Base-by-base conservation (phyloP, 495 filamentous ascomycete genomes). In the Tetracladium setigerum region DNA sequence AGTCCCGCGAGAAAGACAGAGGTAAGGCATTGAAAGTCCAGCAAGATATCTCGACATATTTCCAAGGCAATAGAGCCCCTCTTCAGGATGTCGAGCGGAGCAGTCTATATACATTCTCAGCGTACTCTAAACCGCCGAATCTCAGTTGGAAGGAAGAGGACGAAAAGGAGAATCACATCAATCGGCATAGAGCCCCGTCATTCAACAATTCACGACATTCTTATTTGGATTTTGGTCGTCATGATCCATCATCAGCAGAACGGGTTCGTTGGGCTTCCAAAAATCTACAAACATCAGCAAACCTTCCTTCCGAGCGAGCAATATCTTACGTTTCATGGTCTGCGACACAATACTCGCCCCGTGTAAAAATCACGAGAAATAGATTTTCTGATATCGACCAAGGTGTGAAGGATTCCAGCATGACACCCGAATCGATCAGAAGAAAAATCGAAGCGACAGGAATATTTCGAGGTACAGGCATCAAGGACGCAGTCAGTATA, bases 41-140 rank as follows among this genome's bases (percentile, higher is more conserved):
- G 30, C 62, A 68, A 27, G 60, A 69, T 41, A 54, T 71, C 2
- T 65, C 66, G 11, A 59, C 59, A 0, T 73, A 71, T 50, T 73
- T 75, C 34, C 52, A 57, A 16, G 48, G 32, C 16, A 50, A 13
- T 6, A 44, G 32, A 15, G 30, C 10, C 14, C 47, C 46, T 19
- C 34, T 54, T 2, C 17, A 44, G 43, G 48, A 52, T 4, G 45
- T 18, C 0, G 15, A 40, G 2, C 9, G 9, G 7, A 27, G 22
- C 22, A 27, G 22, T 27, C 7, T 27, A 27, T 7, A 27, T 27
- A 3, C 22, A 27, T 3, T 7, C 22, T 27, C 22, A 3, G 3
- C 22, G 22, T 27, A 27, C 22, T 7, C 22, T 3, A 27, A 27
- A 27, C 22, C 3, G 22, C 22, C 22, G 3, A 3, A 27, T 7